Evolutionary conservation across 169 alveolate species (phyloP).

Genomic region (Cryptosporidium sp.): DNA sequence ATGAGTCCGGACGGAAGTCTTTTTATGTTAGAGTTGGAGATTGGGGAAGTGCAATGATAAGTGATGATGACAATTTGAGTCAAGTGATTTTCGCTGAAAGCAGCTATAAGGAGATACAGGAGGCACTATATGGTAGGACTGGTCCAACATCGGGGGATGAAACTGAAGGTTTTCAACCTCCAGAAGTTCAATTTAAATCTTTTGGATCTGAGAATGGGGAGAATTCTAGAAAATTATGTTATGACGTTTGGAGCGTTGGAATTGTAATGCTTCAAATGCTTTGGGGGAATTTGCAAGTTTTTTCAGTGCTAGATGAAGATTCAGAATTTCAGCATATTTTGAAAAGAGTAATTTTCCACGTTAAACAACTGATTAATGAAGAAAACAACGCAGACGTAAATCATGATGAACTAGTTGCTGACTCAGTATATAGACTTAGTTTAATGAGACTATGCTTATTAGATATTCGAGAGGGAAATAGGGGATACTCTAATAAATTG

Average conservation of each 20-base stretch:
- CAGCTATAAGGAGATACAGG: background rate
- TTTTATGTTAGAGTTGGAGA: conserved; percentile 46
- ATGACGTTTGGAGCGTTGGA: conserved; percentile 67
- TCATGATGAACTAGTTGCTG: conserved; percentile 7
- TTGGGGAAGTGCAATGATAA: conserved; percentile 74
- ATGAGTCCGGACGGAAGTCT: background rate
- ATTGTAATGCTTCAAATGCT: conserved; percentile 55
- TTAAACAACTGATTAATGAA: background rate
- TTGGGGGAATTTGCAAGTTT: conserved; percentile 62
- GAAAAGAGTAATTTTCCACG: conserved; percentile 5
- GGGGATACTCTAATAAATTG: conserved; percentile 1
- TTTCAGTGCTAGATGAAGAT: conserved; percentile 57
- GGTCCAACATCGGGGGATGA: conserved; percentile 53
- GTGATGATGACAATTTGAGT: background rate
- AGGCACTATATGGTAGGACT: conserved; percentile 44
- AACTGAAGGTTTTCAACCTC: conserved; percentile 74
- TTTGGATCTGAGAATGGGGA: background rate
- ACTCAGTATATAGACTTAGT: conserved; percentile 55
- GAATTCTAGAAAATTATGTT: conserved; percentile 5
- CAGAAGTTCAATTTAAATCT: conserved; percentile 69
- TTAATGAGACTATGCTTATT: conserved; percentile 59
- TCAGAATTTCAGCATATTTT: conserved; percentile 63
- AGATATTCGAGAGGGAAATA: background rate
- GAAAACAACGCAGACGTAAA: background rate
- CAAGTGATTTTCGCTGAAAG: background rate